Base-by-base conservation (phyloP, 208 protist genomes). In the Trypanosoma vivax region DNA sequence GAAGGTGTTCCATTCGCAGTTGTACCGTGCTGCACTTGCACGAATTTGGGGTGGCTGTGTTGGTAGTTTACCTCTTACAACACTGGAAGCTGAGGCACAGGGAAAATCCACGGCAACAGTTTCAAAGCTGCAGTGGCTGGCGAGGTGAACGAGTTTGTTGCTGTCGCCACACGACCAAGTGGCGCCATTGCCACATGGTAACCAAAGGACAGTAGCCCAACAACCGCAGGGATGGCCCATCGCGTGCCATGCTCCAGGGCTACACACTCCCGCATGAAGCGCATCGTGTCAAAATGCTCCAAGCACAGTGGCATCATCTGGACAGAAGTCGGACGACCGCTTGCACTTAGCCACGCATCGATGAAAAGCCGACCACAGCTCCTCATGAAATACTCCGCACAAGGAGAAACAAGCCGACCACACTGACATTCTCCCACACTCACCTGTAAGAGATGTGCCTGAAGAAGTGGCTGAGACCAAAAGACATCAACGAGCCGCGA, bases 281-380 rank as follows among this genome's bases (percentile, higher is more conserved):
- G 3, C 18, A 50, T 13, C 10, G 29, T 21, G 19, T 35, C 13
- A 50, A 55, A 49, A 21, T 21, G 9, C n/a, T 25, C 7, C 11
- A 60, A 29, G 13, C 28, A 52, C 14, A 19, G 38, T 10, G 51
- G 60, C 5, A 37, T 13, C 52, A 58, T 50, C 13, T 50, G 60
- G n/a, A 60, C 29, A 39, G 50, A 49, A 13, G 30, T n/a, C 7
- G 14, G 28, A 6, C 38, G 50, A 13, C 51, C 51, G 18, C 19
- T 11, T 23, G 50, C 52, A 33, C 29, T 48, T 16, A 67, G 30
- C 60, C 60, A 67, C 7, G 25, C 14, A 34, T 59, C 50, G 31
- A 67, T 29, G 10, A 31, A 50, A 38, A 53, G 23, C 23, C 60
- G 41, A 23, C 60, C 60, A 50, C 51, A 67, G 42, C 60, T 67